Percentiles rank a stretch among this genome's conserved stretches.
These are phyloP conservation scores for Cicer judaicum DNA, from an alignment of 306 rosid genomes.

Conservation along the genomic window DNA sequence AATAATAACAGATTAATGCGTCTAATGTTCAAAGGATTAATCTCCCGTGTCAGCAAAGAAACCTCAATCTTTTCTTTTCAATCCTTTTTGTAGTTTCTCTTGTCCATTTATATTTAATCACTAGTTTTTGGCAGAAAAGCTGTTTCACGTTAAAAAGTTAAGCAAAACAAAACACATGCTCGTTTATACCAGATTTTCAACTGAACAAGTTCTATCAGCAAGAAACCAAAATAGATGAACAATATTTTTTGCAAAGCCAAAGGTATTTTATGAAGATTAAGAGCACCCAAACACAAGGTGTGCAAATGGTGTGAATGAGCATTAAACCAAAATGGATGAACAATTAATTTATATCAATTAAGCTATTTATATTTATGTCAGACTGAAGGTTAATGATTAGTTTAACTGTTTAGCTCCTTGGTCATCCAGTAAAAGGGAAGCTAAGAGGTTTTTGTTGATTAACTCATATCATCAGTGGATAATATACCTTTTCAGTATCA, in stretches of 20 bases:
- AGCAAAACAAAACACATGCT: conserved; percentile 18
- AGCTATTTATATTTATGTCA: background rate
- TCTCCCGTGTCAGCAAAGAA: conserved; percentile 8
- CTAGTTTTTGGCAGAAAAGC: conserved; percentile 17
- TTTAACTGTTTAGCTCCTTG: background rate
- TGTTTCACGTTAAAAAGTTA: background rate
- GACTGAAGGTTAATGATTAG: conserved; percentile 12
- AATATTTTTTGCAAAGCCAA: too few species aligned
- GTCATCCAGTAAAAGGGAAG: conserved; percentile 24
- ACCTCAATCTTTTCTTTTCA: conserved; percentile 9
- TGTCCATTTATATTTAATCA: background rate
- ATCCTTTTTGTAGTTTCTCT: background rate
- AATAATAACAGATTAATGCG: conserved; percentile 33
- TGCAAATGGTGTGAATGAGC: too few species aligned
- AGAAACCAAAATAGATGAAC: too few species aligned
- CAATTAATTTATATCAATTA: background rate
- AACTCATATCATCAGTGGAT: background rate
- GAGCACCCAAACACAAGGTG: too few species aligned
- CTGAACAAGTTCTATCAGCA: too few species aligned
- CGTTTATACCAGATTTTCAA: conserved; percentile 5
- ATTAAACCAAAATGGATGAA: background rate
- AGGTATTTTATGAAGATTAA: too few species aligned
- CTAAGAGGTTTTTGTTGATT: conserved; percentile 1
- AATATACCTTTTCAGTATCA: conserved; percentile 5
- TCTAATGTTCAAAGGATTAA: conserved; percentile 28